Percentiles rank a stretch among this genome's conserved stretches.
Evolutionary conservation across 768 basidiomycete genomes (phyloP).

Genomic region (Plicaturopsis crispa): DNA sequence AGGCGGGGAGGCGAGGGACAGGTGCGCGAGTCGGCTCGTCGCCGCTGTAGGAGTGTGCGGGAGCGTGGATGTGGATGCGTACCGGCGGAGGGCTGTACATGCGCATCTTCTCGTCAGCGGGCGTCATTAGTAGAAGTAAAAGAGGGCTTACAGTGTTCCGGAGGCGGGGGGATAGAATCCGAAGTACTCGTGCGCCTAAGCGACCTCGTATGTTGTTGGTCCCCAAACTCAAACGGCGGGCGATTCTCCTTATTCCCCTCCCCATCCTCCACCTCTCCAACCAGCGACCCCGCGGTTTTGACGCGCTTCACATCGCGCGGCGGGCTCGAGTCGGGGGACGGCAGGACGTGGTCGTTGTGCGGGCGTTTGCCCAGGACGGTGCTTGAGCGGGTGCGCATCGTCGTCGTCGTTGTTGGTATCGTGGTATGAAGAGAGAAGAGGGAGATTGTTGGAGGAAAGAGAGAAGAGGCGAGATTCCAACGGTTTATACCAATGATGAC

Average conservation of each 20-base stretch:
- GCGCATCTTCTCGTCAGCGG: too few relatives aligned
- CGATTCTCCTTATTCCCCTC: conserved; percentile 75
- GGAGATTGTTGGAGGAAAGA: too few relatives aligned
- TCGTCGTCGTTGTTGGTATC: conserved; percentile 3
- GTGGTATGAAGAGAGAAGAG: neutral
- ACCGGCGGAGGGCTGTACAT: conserved; percentile 36
- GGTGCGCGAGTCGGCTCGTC: conserved; percentile 29
- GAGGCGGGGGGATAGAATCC: conserved; percentile 32
- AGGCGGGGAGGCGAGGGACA: conserved; percentile 52
- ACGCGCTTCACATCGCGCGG: conserved; percentile 62
- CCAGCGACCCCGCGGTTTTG: conserved; percentile 32
- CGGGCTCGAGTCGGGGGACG: conserved; percentile 58
- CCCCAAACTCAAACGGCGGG: conserved; percentile 45
- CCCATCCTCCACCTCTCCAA: conserved; percentile 41
- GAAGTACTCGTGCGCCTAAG: conserved; percentile 30
- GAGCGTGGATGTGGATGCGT: conserved; percentile 41
- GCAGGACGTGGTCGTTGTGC: conserved; percentile 35
- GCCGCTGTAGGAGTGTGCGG: conserved; percentile 33
- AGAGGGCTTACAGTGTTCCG: conserved; percentile 33
- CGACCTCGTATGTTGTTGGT: conserved; percentile 27
- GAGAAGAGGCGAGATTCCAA: too few relatives aligned
- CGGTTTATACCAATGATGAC: too few relatives aligned
- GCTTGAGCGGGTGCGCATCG: conserved; percentile 34
- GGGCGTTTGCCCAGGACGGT: conserved; percentile 45
- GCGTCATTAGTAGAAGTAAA: conserved; percentile 5